phyloP scores from a whole-genome alignment of 441 rosid genomes.

The Flueggea neowawraea region DNA sequence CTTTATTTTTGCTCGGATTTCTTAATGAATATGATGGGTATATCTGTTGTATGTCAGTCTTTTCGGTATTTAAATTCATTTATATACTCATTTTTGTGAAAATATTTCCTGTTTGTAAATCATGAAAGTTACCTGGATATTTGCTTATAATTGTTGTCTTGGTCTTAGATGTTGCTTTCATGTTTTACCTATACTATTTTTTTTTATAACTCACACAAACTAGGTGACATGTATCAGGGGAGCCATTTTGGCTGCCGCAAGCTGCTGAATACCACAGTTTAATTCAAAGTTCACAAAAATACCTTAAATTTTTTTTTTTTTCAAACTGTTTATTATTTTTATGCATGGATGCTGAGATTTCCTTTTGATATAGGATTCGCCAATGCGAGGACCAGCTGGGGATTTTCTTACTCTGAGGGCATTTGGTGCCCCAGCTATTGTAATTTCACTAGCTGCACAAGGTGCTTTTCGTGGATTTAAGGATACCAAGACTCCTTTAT shows the following conservation, averaged over 20 bases:
- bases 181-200: no score
- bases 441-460: constrained; percentile 91
- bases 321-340: not conserved
- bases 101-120: no score
- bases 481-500: constrained; percentile 89
- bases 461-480: constrained; percentile 96
- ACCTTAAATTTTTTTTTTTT: no score
- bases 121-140: no score
- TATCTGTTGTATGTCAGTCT: constrained; percentile 73
- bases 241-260: no score
- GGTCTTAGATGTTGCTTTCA: no score
- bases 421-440: constrained; percentile 93
- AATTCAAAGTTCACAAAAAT: no score
- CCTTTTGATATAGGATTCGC: constrained; percentile 60
- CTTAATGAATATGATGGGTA: constrained; percentile 90
- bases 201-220: no score
- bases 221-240: no score
- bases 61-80: constrained; percentile 15
- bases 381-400: constrained; percentile 87
- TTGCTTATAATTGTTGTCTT: no score
- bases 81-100: no score
- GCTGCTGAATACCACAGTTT: no score
- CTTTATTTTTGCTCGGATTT: constrained; percentile 71
- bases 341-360: constrained; percentile 8
- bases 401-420: constrained; percentile 74